Conservation (phyloP, 2,329 filamentous ascomycete species). For the Parastagonospora avenae region DNA sequence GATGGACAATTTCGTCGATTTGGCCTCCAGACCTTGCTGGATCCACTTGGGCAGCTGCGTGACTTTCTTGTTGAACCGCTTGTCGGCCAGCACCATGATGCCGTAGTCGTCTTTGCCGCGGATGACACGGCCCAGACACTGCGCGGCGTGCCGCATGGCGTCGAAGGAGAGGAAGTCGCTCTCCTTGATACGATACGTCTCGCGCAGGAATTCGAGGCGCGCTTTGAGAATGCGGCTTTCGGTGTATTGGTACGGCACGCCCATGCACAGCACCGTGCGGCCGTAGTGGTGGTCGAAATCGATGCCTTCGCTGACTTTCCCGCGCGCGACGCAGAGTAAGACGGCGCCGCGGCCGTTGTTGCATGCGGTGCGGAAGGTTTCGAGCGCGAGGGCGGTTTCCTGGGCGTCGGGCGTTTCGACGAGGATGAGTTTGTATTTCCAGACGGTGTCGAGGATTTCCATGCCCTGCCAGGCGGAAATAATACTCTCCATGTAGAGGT, state of each 20-base stretch:
- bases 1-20: slow-evolving; percentile 87
- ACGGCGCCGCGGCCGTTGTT: slow-evolving; percentile 96
- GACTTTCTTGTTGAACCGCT: slow-evolving; percentile 90
- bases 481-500: slow-evolving; percentile 98
- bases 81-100: slow-evolving; percentile 98
- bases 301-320: slow-evolving; percentile 96
- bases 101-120: slow-evolving; percentile 98
- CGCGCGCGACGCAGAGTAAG: slow-evolving; percentile 90
- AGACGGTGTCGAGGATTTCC: slow-evolving; percentile 95
- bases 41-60: slow-evolving; percentile 96
- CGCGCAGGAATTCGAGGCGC: slow-evolving; percentile 90
- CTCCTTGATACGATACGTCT: slow-evolving; percentile 95
- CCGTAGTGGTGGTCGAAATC: slow-evolving; percentile 99
- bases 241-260: slow-evolving; percentile 98
- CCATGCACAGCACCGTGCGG: slow-evolving; percentile 92
- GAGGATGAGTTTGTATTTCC: slow-evolving; percentile 98
- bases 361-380: slow-evolving; percentile 96
- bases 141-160: slow-evolving; percentile 97
- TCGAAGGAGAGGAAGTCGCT: slow-evolving; percentile 99
- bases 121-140: slow-evolving; percentile 92
- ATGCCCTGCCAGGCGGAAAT: slow-evolving; percentile 99
- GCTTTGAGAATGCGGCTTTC: slow-evolving; percentile 97
- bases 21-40: slow-evolving; percentile 80
- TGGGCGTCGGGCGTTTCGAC: slow-evolving; percentile 98
- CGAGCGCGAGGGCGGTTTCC: slow-evolving; percentile 91